Evolutionary conservation across 306 rosid species (phyloP).

Genomic region (Macrotyloma uniflorum): DNA sequence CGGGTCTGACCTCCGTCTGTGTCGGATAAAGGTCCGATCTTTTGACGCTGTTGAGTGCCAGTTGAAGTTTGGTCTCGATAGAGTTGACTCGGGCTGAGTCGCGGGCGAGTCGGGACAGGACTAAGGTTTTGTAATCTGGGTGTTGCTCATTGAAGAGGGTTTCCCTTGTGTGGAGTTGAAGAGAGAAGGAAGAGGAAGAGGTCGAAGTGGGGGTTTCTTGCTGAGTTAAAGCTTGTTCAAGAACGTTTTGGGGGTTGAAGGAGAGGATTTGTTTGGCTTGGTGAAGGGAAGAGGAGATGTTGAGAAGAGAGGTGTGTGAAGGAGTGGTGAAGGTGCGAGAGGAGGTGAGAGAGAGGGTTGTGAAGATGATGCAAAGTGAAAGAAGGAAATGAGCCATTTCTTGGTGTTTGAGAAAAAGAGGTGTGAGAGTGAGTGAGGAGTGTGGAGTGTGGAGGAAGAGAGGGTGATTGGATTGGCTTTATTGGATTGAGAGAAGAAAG

Average conservation of each 20-base stretch:
- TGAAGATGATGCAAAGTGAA: slow-evolving; percentile 9
- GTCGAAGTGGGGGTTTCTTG: background rate
- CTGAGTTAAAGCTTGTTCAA: background rate
- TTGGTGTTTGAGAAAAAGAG: no score
- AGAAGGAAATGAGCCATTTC: slow-evolving; percentile 47
- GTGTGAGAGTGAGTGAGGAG: background rate
- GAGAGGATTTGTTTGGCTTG: slow-evolving; percentile 61
- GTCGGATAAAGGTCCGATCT: slow-evolving; percentile 59
- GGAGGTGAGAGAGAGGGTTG: slow-evolving; percentile 19
- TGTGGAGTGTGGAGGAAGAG: slow-evolving; percentile 15
- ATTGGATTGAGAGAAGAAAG: slow-evolving; percentile 30
- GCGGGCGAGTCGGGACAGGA: slow-evolving; percentile 61
- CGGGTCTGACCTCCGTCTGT: slow-evolving; percentile 50
- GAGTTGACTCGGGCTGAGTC: slow-evolving; percentile 79
- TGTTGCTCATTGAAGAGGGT: slow-evolving; percentile 46
- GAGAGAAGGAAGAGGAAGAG: slow-evolving; percentile 30
- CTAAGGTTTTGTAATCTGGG: slow-evolving; percentile 52
- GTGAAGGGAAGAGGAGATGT: slow-evolving; percentile 57
- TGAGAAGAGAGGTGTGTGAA: slow-evolving; percentile 43
- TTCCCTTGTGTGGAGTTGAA: slow-evolving; percentile 60
- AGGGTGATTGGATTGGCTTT: slow-evolving; percentile 46
- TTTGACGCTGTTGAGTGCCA: slow-evolving; percentile 41
- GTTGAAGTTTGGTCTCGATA: slow-evolving; percentile 52
- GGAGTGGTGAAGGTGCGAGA: slow-evolving; percentile 38
- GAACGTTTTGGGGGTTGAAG: slow-evolving; percentile 40